A percentile compares a stretch with the other conserved stretches of the same genome.
Conservation (phyloP, 108 stramenopile species). For the Cylindrotheca fusiformis region DNA sequence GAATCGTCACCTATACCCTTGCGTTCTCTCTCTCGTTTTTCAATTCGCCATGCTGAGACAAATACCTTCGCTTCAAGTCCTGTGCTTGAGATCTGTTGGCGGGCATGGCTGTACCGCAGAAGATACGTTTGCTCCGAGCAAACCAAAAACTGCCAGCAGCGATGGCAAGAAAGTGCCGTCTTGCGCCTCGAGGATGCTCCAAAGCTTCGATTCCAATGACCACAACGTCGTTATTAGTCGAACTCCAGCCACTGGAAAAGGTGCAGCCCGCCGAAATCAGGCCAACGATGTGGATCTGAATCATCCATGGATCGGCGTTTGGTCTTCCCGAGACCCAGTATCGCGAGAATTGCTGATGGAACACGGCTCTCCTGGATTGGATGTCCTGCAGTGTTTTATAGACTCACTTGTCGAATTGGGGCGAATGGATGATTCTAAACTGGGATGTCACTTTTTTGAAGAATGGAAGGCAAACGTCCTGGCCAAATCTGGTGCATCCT, state of each 20-base stretch:
- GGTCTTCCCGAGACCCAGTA: conserved; percentile 2
- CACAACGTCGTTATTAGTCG: conserved; percentile 20
- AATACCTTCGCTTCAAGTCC: conserved; percentile 55
- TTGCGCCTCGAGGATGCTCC: conserved; percentile 9
- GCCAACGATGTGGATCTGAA: conserved; percentile 80
- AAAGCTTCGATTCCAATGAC: conserved; percentile 14
- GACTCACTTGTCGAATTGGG: conserved; percentile 78
- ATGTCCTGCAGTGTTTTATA: conserved; percentile 66
- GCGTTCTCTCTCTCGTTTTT: no score
- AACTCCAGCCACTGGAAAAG: conserved; percentile 41
- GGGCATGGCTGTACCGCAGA: conserved; percentile 59
- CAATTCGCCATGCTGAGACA: no score
- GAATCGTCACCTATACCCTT: no score
- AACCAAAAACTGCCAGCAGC: conserved; percentile 15
- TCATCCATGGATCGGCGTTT: conserved; percentile 59
- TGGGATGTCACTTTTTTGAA: conserved; percentile 68
- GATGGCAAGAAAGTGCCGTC: conserved; percentile 12
- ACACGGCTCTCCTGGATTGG: conserved; percentile 66
- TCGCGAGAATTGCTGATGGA: conserved; percentile 34
- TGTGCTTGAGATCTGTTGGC: conserved; percentile 65
- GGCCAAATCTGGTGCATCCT: background rate
- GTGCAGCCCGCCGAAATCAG: conserved; percentile 53
- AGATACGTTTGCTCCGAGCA: conserved; percentile 45
- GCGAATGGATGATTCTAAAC: conserved; percentile 63
- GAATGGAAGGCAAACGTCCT: conserved; percentile 53